phyloP scores from a whole-genome alignment of 176 grass and related monocot species.

The Paspalum vaginatum region DNA sequence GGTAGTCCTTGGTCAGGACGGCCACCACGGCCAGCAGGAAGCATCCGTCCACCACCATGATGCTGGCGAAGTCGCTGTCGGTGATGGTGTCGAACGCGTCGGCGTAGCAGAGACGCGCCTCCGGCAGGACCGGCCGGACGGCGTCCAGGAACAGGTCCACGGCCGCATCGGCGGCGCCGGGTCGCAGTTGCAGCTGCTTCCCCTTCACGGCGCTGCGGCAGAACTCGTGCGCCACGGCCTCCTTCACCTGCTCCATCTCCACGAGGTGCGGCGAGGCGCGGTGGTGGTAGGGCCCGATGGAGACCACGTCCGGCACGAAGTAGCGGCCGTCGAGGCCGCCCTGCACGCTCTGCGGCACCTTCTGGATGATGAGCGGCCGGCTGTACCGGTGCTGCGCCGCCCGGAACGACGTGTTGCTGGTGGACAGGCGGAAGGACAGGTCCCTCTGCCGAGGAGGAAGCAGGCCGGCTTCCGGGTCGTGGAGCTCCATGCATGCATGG shows the following conservation, averaged over 20 bases:
- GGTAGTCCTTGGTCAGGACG: background rate
- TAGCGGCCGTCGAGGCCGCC: background rate
- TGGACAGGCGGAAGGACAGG: background rate
- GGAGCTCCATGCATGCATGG: too few species aligned
- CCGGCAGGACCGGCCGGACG: background rate
- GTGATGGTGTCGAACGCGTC: background rate
- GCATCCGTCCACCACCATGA: constrained; percentile 31
- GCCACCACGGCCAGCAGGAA: constrained; percentile 19
- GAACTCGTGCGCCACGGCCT: constrained; percentile 1
- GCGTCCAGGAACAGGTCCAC: background rate
- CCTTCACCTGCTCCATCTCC: constrained; percentile 14
- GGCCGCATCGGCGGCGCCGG: background rate
- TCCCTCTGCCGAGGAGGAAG: background rate
- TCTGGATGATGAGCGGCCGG: constrained; percentile 8
- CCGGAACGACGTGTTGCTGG: background rate
- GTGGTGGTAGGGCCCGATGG: constrained; percentile 30
- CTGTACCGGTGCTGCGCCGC: background rate
- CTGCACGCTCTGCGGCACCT: background rate
- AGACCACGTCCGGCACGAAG: constrained; percentile 10
- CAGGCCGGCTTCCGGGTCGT: background rate
- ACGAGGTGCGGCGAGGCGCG: background rate
- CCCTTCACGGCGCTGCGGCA: background rate
- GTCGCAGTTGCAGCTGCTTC: too few species aligned
- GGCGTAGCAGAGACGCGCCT: background rate
- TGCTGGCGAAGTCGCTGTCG: background rate